A percentile compares a stretch with the other conserved stretches of the same genome.
Conservation (phyloP, 108 stramenopile genomes). For the Pelagomonas calceolata region DNA sequence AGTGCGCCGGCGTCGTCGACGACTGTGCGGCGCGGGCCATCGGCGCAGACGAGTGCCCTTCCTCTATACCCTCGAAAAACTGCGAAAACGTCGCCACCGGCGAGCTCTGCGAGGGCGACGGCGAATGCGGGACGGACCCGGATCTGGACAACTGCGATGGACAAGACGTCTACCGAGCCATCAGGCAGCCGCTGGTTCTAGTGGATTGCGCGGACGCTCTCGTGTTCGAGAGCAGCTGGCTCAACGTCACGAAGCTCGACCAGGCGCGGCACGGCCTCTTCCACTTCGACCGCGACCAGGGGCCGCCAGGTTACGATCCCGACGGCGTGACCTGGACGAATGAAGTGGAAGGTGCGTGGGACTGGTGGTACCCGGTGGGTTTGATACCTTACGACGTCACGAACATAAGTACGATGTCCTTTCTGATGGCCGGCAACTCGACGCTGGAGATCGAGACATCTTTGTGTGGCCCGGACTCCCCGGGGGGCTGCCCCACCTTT, state of each 20-base stretch:
- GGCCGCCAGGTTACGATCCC: not conserved
- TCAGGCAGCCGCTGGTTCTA: too few relatives aligned
- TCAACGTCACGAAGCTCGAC: not conserved
- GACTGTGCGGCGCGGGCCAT: too few relatives aligned
- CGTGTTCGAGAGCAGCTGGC: not conserved
- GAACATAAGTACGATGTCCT: not conserved
- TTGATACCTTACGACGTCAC: conserved; percentile 4
- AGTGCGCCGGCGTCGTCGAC: not conserved
- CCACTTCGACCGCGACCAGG: not conserved
- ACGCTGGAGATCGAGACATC: not conserved
- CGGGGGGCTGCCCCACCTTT: too few relatives aligned
- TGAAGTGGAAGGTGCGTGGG: too few relatives aligned
- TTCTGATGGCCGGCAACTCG: conserved; percentile 9
- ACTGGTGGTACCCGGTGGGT: not conserved
- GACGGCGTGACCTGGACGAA: not conserved
- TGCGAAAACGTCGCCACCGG: too few relatives aligned
- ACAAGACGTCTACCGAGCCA: too few relatives aligned
- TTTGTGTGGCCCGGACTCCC: conserved; percentile 7
- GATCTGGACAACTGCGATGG: too few relatives aligned
- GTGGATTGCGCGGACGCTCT: not conserved
- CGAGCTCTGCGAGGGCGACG: not conserved
- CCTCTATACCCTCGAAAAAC: too few relatives aligned
- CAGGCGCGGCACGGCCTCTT: not conserved
- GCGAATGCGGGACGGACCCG: too few relatives aligned
- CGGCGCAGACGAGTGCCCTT: too few relatives aligned